phyloP scores from a whole-genome alignment of 768 basidiomycete genomes.

The Hebeloma cylindrosporum region DNA sequence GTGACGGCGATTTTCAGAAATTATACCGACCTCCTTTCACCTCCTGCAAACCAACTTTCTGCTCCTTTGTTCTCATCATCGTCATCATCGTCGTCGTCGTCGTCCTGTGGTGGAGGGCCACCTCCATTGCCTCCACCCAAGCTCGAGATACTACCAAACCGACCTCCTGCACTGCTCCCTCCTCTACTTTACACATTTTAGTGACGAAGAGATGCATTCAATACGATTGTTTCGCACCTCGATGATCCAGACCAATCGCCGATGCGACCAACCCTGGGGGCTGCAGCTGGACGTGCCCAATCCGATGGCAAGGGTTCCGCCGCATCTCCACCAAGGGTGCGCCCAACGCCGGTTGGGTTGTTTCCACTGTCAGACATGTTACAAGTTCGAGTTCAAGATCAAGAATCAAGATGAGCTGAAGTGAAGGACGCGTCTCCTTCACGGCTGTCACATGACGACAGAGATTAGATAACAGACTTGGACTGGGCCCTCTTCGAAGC shows the following conservation, averaged over 20 bases:
- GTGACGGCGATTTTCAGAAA: background rate
- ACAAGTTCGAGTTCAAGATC: background rate
- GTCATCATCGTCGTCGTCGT: slow-evolving; percentile 53
- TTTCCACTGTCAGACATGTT: slow-evolving; percentile 42
- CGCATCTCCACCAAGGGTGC: slow-evolving; percentile 48
- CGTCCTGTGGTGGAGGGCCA: slow-evolving; percentile 25
- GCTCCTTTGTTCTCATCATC: slow-evolving; percentile 49
- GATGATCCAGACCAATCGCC: slow-evolving; percentile 46
- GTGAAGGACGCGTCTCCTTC: no score
- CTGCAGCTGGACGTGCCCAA: slow-evolving; percentile 41
- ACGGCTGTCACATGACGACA: no score
- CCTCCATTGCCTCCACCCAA: slow-evolving; percentile 21
- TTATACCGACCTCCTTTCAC: slow-evolving; percentile 74
- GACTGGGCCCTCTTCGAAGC: no score
- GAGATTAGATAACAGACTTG: no score
- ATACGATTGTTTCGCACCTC: slow-evolving; percentile 21
- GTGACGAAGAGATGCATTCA: background rate
- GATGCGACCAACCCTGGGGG: slow-evolving; percentile 50
- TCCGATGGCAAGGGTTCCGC: slow-evolving; percentile 48
- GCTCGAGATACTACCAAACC: slow-evolving; percentile 31
- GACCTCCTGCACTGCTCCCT: slow-evolving; percentile 18
- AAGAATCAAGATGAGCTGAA: no score
- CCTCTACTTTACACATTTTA: slow-evolving; percentile 9
- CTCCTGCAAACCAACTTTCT: slow-evolving; percentile 90
- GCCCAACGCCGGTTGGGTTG: slow-evolving; percentile 36